Base-by-base conservation (phyloP, 2,329 filamentous ascomycete genomes). In the Diplodia sapinea region DNA sequence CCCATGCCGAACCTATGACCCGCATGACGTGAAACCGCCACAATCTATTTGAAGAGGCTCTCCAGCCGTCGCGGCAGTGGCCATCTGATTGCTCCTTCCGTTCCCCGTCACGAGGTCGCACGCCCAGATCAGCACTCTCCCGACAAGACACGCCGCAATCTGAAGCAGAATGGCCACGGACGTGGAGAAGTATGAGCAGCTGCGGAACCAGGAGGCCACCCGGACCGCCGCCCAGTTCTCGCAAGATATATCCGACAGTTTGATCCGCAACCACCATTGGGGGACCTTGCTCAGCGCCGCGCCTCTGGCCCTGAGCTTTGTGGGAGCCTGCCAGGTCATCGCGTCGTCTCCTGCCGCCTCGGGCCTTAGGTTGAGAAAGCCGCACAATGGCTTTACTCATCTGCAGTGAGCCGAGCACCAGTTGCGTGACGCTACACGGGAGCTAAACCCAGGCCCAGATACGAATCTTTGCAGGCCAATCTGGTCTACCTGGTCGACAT, bases 221-320 rank as follows among this genome's bases (percentile, higher is more conserved):
- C 69, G 61, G 23, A 80, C 79, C 78, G 65, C 29, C 2, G 36
- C 36, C 9, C 51, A 56, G 9, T 66, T 59, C 13, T 57, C 52
- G 23, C 65, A 57, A 15, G 65, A 59, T 11, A 57, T 66, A 31
- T 49, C 51, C 15, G 65, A 66, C 29, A 66, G 65, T 29, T n/a
- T 66, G 17, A 57, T 66, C 20, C 36, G 51, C n/a, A 56, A 26
- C 38, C 51, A 66, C 17, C 31, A 66, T 11, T 66, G 65, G 65
- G 65, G 65, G 4, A 57, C 51, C 5, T 31, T 66, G 4, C 65
- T 66, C 26, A 57, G 52, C 17, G 65, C 65, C 4, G 65, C 65
- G 20, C 65, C 65, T 20, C 29, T 66, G 31, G 51, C 65, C 4
- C 51, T 66, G 23, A 47, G 65, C n/a, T 57, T 66, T 20, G 52